phyloP scores from a whole-genome alignment of 306 rosid genomes.

The Quercus mongolica region DNA sequence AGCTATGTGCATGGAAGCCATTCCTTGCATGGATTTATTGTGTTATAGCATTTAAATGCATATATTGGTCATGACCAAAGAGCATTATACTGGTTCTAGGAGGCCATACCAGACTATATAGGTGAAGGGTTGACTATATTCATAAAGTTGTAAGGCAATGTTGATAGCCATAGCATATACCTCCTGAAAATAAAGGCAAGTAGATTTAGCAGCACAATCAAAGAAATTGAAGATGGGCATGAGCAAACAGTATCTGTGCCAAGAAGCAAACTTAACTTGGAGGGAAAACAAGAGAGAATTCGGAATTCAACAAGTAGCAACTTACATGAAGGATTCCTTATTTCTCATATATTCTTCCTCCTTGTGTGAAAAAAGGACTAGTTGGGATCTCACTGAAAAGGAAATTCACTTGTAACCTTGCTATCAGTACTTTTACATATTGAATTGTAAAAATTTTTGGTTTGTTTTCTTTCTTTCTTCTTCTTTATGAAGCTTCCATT shows the following conservation, averaged over 20 bases:
- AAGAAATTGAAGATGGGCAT: neutral
- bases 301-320: neutral
- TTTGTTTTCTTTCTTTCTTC: neutral
- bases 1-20: constrained; percentile 13
- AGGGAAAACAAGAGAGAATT: too few species aligned
- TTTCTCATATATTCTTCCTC: neutral
- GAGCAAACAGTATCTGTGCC: neutral
- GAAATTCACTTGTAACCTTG: constrained; percentile 3
- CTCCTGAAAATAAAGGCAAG: neutral
- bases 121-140: constrained; percentile 5
- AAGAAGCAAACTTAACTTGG: neutral
- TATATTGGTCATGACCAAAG: constrained; percentile 15
- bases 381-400: constrained; percentile 15
- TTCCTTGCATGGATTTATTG: constrained; percentile 2
- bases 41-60: constrained; percentile 15
- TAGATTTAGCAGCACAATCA: neutral
- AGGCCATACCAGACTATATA: neutral
- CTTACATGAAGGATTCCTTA: neutral
- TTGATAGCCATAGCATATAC: neutral
- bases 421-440: neutral
- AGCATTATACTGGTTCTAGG: neutral
- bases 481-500: neutral
- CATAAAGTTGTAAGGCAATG: constrained; percentile 15
- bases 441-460: constrained; percentile 5
- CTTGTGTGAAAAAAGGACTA: neutral